A percentile compares a stretch with the other conserved stretches of the same genome.
Conservation (phyloP, 352 stramenopile species). For the Pythium periplocum region DNA sequence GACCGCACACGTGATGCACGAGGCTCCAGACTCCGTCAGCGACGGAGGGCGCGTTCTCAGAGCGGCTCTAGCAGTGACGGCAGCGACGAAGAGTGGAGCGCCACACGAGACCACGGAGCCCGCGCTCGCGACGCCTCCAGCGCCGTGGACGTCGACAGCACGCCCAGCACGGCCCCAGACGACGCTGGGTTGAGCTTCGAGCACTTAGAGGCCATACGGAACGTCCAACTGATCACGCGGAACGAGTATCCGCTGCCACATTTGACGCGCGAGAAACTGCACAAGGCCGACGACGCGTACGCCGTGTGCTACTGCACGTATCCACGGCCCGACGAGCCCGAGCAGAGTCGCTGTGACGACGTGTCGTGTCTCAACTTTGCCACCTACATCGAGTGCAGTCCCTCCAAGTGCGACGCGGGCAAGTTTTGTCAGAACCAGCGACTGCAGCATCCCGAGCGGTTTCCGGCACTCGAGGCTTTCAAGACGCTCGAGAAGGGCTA, state of each 20-base stretch:
- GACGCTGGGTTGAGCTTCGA: constrained; percentile 26
- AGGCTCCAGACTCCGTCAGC: too few relatives aligned
- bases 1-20: too few relatives aligned
- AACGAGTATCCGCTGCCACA: constrained; percentile 76
- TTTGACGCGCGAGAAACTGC: constrained; percentile 28
- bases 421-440: constrained; percentile 66
- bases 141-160: not conserved
- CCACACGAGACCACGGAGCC: not conserved
- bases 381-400: constrained; percentile 78
- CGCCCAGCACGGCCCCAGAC: not conserved
- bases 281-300: constrained; percentile 30
- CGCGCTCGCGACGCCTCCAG: not conserved
- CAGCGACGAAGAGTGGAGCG: not conserved
- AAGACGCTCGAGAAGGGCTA: constrained; percentile 82
- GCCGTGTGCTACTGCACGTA: constrained; percentile 53
- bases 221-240: constrained; percentile 49
- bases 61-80: not conserved
- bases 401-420: constrained; percentile 33
- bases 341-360: constrained; percentile 60
- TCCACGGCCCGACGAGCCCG: constrained; percentile 34
- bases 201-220: constrained; percentile 60
- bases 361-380: constrained; percentile 88
- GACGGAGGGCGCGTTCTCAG: not conserved
- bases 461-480: constrained; percentile 66
- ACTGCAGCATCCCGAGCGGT: constrained; percentile 63